phyloP scores from a whole-genome alignment of 2,329 filamentous ascomycete species.

The Xylaria sp. region DNA sequence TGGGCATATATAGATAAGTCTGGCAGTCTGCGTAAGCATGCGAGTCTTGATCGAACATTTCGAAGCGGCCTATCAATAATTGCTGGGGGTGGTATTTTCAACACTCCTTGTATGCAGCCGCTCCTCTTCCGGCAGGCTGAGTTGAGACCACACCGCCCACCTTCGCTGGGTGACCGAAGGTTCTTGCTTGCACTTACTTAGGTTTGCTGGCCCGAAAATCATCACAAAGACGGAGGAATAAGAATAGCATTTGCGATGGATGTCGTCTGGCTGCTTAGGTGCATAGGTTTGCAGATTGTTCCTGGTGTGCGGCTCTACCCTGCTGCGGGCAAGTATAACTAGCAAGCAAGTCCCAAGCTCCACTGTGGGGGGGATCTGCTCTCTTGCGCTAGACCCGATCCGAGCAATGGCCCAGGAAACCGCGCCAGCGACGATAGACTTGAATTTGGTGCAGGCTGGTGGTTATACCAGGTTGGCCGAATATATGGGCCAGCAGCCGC shows the following conservation, averaged over 20 bases:
- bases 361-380: neutral
- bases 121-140: conserved; percentile 7
- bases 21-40: conserved; percentile 22
- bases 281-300: neutral
- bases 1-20: neutral
- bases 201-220: neutral
- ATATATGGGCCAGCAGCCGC: conserved; percentile 27
- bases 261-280: neutral
- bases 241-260: too few species aligned
- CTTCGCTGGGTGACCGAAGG: too few species aligned
- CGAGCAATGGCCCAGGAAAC: conserved; percentile 2
- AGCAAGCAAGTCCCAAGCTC: conserved; percentile 1
- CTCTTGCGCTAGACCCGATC: neutral
- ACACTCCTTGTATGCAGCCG: neutral
- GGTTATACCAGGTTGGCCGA: conserved; percentile 31
- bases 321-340: neutral
- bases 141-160: conserved; percentile 9
- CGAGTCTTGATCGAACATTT: neutral
- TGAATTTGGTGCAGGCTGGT: conserved; percentile 8
- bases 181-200: neutral
- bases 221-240: too few species aligned
- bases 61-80: neutral
- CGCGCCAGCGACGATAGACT: neutral
- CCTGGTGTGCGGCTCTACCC: conserved; percentile 1
- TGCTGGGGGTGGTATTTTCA: neutral